These are phyloP conservation scores for Acephala macrosclerotiorum DNA, from an alignment of 2,329 filamentous ascomycete genomes.

Conservation along the genomic window DNA sequence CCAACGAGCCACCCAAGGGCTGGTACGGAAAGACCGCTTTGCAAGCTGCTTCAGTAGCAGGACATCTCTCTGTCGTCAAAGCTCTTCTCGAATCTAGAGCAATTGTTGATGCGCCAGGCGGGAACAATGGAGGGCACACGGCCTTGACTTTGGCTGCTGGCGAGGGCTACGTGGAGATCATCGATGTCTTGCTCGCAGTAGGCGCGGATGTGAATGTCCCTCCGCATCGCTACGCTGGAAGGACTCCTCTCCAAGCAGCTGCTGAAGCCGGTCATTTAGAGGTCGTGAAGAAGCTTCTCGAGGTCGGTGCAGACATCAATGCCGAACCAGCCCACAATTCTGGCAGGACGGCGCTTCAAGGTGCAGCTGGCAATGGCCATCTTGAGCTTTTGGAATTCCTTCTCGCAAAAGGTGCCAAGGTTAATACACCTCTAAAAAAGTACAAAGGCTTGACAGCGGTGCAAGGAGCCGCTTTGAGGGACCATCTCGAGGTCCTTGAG, in stretches of 20 bases:
- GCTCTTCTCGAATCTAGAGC: constrained; percentile 28
- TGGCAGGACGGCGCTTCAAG: constrained; percentile 19
- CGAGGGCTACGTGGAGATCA: constrained; percentile 10
- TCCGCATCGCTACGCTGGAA: constrained; percentile 4
- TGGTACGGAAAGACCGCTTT: constrained; percentile 27
- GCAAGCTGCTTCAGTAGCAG: constrained; percentile 24
- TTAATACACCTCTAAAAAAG: constrained; percentile 10
- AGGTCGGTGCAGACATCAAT: constrained; percentile 33
- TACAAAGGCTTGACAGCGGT: constrained; percentile 25
- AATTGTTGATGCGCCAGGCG: constrained; percentile 23
- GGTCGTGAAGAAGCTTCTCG: constrained; percentile 16
- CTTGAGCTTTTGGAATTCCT: constrained; percentile 13
- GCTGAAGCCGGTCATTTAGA: constrained; percentile 11
- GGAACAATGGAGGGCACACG: constrained; percentile 23
- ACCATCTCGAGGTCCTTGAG: constrained; percentile 15
- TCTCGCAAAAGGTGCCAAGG: constrained; percentile 18
- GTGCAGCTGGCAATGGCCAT: constrained; percentile 10
- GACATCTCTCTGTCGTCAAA: constrained; percentile 18
- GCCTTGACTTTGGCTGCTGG: constrained; percentile 22
- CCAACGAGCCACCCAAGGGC: constrained; percentile 21
- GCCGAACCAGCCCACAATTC: constrained; percentile 14
- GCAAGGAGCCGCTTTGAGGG: constrained; percentile 15
- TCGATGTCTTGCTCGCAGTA: constrained; percentile 8
- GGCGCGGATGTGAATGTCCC: constrained; percentile 15
- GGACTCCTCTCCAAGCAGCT: constrained; percentile 13